These are phyloP conservation scores for Apiospora sp. DNA, from an alignment of 2,329 filamentous ascomycete genomes.

Conservation along the genomic window DNA sequence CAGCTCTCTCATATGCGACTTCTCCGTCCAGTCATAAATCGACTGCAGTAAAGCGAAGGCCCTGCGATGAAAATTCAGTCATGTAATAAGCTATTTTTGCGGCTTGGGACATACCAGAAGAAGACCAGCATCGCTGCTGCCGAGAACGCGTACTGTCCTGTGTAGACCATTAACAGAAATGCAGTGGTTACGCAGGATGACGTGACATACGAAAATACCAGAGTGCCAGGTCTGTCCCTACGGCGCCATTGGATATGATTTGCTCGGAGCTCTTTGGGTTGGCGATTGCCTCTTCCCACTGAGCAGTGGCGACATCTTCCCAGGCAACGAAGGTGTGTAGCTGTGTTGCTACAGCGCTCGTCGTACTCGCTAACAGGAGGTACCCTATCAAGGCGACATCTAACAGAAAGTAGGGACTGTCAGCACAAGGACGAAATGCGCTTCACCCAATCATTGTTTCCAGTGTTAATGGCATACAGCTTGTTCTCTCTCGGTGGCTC, in stretches of 20 bases:
- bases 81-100: not conserved
- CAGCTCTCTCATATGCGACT: constrained; percentile 21
- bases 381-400: constrained; percentile 32
- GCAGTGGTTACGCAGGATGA: no score
- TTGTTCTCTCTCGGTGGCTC: constrained; percentile 32
- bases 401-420: constrained; percentile 6
- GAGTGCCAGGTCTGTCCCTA: constrained; percentile 29
- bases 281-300: constrained; percentile 27
- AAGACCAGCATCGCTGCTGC: constrained; percentile 29
- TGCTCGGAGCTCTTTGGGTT: constrained; percentile 30
- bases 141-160: constrained; percentile 29
- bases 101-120: constrained; percentile 28
- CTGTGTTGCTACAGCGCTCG: constrained; percentile 30
- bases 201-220: constrained; percentile 32
- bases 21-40: constrained; percentile 30
- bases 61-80: constrained; percentile 4
- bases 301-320: constrained; percentile 28
- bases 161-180: not conserved
- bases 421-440: not conserved
- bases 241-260: constrained; percentile 30
- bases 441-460: not conserved
- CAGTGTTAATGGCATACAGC: constrained; percentile 26
- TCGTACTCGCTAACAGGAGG: constrained; percentile 29
- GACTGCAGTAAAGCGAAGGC: constrained; percentile 32
- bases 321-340: constrained; percentile 29